Evolutionary conservation across 306 rosid species (phyloP), one percentile per base, ranked within the genome.

Genomic region (Quillaja saponaria): DNA sequence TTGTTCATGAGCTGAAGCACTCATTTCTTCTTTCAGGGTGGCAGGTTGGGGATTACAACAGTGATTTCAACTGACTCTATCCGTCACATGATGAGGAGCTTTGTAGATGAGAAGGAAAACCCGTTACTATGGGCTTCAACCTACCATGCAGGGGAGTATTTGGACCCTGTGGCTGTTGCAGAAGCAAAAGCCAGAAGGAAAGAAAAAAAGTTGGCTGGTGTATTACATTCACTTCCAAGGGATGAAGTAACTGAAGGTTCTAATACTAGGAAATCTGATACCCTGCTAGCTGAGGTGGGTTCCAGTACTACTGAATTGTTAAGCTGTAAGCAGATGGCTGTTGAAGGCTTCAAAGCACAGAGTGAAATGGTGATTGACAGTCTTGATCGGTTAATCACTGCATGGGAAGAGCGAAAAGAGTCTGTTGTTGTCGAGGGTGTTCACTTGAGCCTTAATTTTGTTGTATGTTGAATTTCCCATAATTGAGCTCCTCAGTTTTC

Each of bases 351-450:
- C 57, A 92, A 92, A 76, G 98, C 98, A 4, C 98, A 92, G 76
- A 88, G 98, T 76, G 98, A 92, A 78, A 92, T 92, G 98, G 98
- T 92, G 58, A 88, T 92, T 59, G 98, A 92, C 84, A 92, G 98
- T 86, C 98, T 92, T 69, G 98, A 92, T 78, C 85, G 96, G 68
- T 75, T 92, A 64, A 92, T 92, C 63, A 92, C 98, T 55, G 81
- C 90, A 20, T 92, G 98, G 96, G 98, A 92, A 85, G 96, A 88
- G 57, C 80, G 95, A 61, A 92, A 87, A 68, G 88, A 92, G 64
- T 92, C 98, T 0, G 98, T 92, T 21, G 84, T 92, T 28, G 96
- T 92, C 17, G 98, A 92, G 86, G 98, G 98, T 51, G 98, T 92
- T 79, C 98, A 92, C 75, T 59, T 92, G 78, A 92, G 96, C 79